Evolutionary conservation across 768 basidiomycete genomes (phyloP).

Genomic region (Rhizopogon vulgaris): DNA sequence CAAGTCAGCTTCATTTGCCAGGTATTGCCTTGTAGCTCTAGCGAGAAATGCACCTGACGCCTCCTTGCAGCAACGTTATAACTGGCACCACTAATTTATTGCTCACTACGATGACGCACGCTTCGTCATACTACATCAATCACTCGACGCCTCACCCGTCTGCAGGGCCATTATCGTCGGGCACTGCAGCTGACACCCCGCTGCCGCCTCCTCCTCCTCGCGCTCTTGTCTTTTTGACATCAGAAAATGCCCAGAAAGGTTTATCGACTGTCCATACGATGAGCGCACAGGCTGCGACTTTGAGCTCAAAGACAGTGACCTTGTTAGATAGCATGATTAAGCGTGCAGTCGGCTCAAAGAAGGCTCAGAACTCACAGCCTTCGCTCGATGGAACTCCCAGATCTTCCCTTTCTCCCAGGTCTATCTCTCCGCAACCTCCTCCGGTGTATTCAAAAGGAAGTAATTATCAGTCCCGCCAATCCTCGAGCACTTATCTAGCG

Average conservation of each 20-base stretch:
- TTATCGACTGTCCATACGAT: slow-evolving; percentile 58
- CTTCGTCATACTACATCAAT: slow-evolving; percentile 55
- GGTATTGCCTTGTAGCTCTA: slow-evolving; percentile 41
- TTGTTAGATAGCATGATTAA: slow-evolving; percentile 57
- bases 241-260: slow-evolving; percentile 50
- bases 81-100: slow-evolving; percentile 60
- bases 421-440: neutral
- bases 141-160: slow-evolving; percentile 48
- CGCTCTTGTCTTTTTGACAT: slow-evolving; percentile 53
- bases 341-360: slow-evolving; percentile 44
- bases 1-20: slow-evolving; percentile 15
- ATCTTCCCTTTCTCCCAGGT: slow-evolving; percentile 1
- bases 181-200: slow-evolving; percentile 12
- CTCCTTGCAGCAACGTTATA: slow-evolving; percentile 51
- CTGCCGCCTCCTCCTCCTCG: slow-evolving; percentile 27
- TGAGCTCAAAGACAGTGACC: slow-evolving; percentile 56
- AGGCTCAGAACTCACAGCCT: neutral
- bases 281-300: slow-evolving; percentile 59
- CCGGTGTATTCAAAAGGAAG: neutral
- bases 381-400: neutral
- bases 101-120: slow-evolving; percentile 52
- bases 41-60: neutral
- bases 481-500: slow-evolving; percentile 1
- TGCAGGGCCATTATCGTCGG: slow-evolving; percentile 14
- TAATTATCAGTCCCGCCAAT: neutral